Evolutionary conservation across 106 monocot genomes (phyloP).

Genomic region (Allium cepa): DNA sequence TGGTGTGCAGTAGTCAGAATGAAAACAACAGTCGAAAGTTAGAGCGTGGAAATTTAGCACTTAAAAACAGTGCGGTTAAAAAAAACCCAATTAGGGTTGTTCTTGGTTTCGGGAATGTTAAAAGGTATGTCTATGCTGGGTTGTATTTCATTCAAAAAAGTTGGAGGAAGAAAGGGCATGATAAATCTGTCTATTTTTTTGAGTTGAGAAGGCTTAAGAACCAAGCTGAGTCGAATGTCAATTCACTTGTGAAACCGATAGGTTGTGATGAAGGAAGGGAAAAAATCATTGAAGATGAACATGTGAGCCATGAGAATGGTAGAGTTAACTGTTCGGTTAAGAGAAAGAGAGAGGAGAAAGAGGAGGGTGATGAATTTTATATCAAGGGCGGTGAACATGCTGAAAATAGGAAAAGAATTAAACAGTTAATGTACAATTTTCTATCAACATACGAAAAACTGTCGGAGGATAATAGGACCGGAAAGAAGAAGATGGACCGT

Average conservation of each 20-base stretch:
- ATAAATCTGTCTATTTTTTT: conserved; percentile 26
- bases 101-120: conserved; percentile 23
- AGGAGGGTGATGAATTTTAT: not conserved
- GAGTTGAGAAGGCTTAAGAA: conserved; percentile 35
- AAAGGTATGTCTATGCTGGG: conserved; percentile 56
- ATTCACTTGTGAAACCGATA: conserved; percentile 12
- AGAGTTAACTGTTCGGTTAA: not conserved
- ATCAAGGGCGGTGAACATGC: not conserved
- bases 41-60: conserved; percentile 30
- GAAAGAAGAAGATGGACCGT: not conserved
- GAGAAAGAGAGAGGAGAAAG: not conserved
- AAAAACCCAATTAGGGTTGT: conserved; percentile 53
- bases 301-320: no score
- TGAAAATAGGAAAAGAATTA: conserved; percentile 6
- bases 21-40: conserved; percentile 17
- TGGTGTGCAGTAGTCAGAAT: conserved; percentile 17
- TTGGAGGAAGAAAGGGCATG: conserved; percentile 34
- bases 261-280: not conserved
- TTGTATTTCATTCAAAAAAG: conserved; percentile 44
- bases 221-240: conserved; percentile 33
- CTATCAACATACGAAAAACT: conserved; percentile 22
- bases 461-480: conserved; percentile 6
- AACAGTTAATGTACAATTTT: conserved; percentile 11
- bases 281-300: no score
- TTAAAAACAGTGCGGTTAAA: conserved; percentile 39